Percentiles rank a stretch among this genome's conserved stretches.
phyloP scores from a whole-genome alignment of 257 asterid genomes.

The Solanum etuberosum region DNA sequence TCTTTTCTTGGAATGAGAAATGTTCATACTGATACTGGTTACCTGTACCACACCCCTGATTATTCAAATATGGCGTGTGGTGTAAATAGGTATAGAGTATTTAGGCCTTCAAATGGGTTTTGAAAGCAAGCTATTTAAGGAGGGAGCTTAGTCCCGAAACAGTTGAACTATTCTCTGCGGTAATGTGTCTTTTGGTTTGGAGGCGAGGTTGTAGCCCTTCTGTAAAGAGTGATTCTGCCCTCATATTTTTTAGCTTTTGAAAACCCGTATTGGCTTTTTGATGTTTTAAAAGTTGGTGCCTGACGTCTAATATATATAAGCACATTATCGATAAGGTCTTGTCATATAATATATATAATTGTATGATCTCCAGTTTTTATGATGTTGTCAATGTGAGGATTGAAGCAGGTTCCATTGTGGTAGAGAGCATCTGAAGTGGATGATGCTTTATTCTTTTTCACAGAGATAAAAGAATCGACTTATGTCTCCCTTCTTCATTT shows the following conservation, averaged over 20 bases:
- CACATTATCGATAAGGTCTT: background rate
- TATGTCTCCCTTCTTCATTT: background rate
- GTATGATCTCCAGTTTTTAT: background rate
- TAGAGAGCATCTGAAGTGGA: background rate
- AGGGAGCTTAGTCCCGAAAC: background rate
- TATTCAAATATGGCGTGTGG: constrained; percentile 39
- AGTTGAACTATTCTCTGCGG: constrained; percentile 8
- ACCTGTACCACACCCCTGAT: constrained; percentile 39
- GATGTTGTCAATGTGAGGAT: background rate
- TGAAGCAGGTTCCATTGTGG: background rate
- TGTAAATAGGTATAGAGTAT: constrained; percentile 47
- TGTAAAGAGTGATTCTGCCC: constrained; percentile 29
- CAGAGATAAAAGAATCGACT: background rate
- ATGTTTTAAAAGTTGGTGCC: background rate
- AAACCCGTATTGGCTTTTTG: background rate
- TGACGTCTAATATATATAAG: background rate
- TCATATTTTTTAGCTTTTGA: background rate
- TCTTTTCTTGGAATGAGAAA: constrained; percentile 28
- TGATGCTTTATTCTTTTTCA: background rate
- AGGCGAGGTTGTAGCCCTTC: background rate
- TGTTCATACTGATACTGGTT: constrained; percentile 32
- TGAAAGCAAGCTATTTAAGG: constrained; percentile 12
- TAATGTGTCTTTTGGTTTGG: constrained; percentile 7
- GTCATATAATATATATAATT: background rate
- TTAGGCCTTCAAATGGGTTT: constrained; percentile 65